Evolutionary conservation across 2,329 filamentous ascomycete genomes (phyloP), one percentile per base, ranked within the genome.

Genomic region (Exophiala spinifera): DNA sequence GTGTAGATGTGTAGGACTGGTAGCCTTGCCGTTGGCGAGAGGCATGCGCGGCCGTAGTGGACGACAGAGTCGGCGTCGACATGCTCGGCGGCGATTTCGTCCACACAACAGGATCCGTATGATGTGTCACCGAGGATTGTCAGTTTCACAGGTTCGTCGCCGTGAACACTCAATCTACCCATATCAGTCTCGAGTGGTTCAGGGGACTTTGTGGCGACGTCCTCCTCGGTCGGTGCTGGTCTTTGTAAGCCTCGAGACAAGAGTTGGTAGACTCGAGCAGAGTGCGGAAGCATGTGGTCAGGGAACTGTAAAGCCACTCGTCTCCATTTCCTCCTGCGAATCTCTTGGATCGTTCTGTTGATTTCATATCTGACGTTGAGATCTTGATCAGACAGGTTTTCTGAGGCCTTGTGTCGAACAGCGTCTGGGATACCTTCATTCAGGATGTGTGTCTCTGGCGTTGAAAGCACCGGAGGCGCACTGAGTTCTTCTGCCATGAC

Each of bases 21-120:
- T 49, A 97, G 74, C 51, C 91, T 79, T 10, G 88, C 88, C 0
- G 92, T 95, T 0, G 92, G 92, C 6, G 91, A 96, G 20, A 99
- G 78, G 67, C 94, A 99, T 0, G 92, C 87, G 49, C 94, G 81
- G 2, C 94, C 94, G 65, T 97, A 99, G 69, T 99, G 94, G 13
- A 99, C 86, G 1, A 97, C 88, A 0, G 91, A 89, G 58, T 97
- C 87, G 5, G 94, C 91, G 65, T 90, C 81, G 14, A 90, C 87
- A 69, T 99, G 94, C 70, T 99, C 91, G 2, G 94, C 94, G 0
- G 94, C 94, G 37, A 97, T 86, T 74, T 99, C 94, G 66, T 99
- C 94, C 15, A 97, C 91, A 66, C 94, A 99, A 73, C 94, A 99
- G 0, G 92, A 87, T 56, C 94, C 95, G 72, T 97, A 99, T 1